A percentile compares a stretch with the other conserved stretches of the same genome.
phyloP scores from a whole-genome alignment of 1,139 yeast species.

The Yamadazyma triangularis region DNA sequence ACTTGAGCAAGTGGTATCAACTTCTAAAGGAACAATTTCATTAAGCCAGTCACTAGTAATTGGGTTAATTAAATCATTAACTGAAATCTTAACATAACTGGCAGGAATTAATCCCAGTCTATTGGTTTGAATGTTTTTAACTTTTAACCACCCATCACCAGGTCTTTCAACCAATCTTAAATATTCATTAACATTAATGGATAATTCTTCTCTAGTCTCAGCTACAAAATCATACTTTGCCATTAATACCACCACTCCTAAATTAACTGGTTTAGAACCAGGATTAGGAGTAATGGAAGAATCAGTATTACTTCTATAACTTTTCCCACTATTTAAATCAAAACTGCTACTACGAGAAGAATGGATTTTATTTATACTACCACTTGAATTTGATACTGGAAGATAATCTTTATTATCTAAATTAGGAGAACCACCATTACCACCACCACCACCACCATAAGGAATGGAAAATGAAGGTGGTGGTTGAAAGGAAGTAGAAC shows the following conservation, averaged over 20 bases:
- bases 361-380: not conserved
- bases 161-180: slow-evolving; percentile 35
- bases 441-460: not conserved
- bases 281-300: not conserved
- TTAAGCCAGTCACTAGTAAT: slow-evolving; percentile 37
- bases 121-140: slow-evolving; percentile 30
- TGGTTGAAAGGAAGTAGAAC: not conserved
- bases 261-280: not conserved
- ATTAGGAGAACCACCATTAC: no score
- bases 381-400: not conserved
- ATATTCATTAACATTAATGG: slow-evolving; percentile 32
- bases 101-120: slow-evolving; percentile 41
- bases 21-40: slow-evolving; percentile 7
- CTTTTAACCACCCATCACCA: slow-evolving; percentile 43
- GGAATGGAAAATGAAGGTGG: not conserved
- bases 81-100: slow-evolving; percentile 38
- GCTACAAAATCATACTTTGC: slow-evolving; percentile 33
- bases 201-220: slow-evolving; percentile 30
- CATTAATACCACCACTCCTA: slow-evolving; percentile 22
- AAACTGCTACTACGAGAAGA: no score
- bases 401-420: no score
- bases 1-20: slow-evolving; percentile 2
- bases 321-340: no score
- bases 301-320: no score
- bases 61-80: slow-evolving; percentile 37